Evolutionary conservation across 129 eudicot species (phyloP).

Genomic region (Saposhnikovia divaricata): DNA sequence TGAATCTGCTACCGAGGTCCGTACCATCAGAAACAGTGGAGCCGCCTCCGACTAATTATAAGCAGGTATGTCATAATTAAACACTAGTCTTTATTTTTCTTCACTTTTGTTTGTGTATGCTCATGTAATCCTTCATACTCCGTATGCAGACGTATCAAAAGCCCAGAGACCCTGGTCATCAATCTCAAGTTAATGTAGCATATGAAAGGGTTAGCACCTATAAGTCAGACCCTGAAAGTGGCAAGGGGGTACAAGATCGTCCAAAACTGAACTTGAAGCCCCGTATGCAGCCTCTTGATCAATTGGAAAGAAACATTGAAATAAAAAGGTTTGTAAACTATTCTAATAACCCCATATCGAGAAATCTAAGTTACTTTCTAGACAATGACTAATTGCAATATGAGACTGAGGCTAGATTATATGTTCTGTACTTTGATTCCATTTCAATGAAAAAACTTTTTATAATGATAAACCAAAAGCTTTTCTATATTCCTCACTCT

Average conservation of each 20-base stretch:
- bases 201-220: slow-evolving; percentile 24
- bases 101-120: background rate
- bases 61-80: slow-evolving; percentile 36
- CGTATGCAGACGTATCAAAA: slow-evolving; percentile 33
- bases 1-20: slow-evolving; percentile 80
- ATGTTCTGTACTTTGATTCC: background rate
- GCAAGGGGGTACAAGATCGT: slow-evolving; percentile 42
- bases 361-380: background rate
- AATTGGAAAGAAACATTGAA: slow-evolving; percentile 39
- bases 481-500: too few relatives aligned
- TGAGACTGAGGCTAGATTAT: background rate
- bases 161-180: slow-evolving; percentile 22
- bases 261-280: slow-evolving; percentile 78
- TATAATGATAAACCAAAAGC: too few relatives aligned
- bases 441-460: too few relatives aligned
- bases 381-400: background rate
- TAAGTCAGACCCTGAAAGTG: slow-evolving; percentile 29
- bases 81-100: background rate
- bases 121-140: background rate
- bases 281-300: slow-evolving; percentile 55
- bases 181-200: slow-evolving; percentile 8
- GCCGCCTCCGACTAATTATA: slow-evolving; percentile 21
- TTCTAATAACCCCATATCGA: background rate
- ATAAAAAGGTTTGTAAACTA: slow-evolving; percentile 45
- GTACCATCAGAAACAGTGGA: slow-evolving; percentile 58